Evolutionary conservation across 2,329 filamentous ascomycete genomes (phyloP), one percentile per base, ranked within the genome.

Genomic region (Cladosporium sp.): DNA sequence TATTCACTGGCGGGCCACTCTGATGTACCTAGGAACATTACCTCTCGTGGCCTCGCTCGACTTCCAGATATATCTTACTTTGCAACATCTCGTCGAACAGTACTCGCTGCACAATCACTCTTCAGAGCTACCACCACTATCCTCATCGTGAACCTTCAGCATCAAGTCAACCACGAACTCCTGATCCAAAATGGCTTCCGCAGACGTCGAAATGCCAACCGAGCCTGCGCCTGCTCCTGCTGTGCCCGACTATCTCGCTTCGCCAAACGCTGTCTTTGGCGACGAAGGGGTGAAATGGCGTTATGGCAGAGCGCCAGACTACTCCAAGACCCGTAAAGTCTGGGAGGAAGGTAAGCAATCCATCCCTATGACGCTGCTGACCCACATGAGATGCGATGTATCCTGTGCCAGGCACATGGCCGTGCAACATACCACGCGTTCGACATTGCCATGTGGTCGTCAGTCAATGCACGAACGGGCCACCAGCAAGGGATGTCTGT

Each of bases 301-400:
- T 47, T 82, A 86, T 70, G 83, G 83, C 9, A 72, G 73, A 56
- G 77, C 82, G 40, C 86, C 86, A 1, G 84, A 88, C 67, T 88
- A 88, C 70, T 78, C 77, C 38, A 86, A 85, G 67, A 88, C 85
- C 2, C 77, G 86, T 38, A 78, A 80, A 59, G 77, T 84, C 43
- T 88, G 79, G 69, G 74, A 76, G 62, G 76, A 85, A 66, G 84
- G 85, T 87, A 70, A 72, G 80, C 59, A 39, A 39, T 28, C 19
- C 40, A 7, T 42, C 37, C 58, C 36, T 19, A 37, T 34, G 19
- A 36, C 36, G 14, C 49, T 25, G 30, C 34, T 37, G 37, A 36
- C 39, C 36, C 34, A 36, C 42, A 50, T 49, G 25, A 3, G 25
- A 19, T 15, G 28, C 3, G 15, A 37, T 38, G 20, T 36, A 39